Percentiles rank a stretch among this genome's conserved stretches.
Evolutionary conservation across 164 flowering plant species (phyloP).

Genomic region (Vitis labrusca): DNA sequence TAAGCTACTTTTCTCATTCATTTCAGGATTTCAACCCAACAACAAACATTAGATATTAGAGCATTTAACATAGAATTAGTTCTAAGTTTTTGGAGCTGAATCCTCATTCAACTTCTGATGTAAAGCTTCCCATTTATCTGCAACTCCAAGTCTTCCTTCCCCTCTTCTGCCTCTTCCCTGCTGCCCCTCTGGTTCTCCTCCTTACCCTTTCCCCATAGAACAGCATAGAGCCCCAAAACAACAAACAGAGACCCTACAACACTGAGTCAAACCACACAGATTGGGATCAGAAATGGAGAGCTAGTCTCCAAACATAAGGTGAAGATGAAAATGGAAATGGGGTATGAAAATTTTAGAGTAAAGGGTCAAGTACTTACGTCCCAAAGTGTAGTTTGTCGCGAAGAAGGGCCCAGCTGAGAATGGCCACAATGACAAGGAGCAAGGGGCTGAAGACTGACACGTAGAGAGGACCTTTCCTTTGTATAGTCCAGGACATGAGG

Average conservation of each 20-base stretch:
- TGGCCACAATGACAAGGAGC: slow-evolving; percentile 64
- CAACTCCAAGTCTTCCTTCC: slow-evolving; percentile 21
- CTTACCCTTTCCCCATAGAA: slow-evolving; percentile 78
- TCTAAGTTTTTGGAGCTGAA: too few species aligned
- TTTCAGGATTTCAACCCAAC: too few species aligned
- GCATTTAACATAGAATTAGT: too few species aligned
- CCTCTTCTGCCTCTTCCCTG: not conserved
- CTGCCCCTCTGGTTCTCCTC: slow-evolving; percentile 26
- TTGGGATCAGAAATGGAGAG: not conserved
- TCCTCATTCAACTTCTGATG: not conserved
- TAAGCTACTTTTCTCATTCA: too few species aligned
- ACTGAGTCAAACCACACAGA: slow-evolving; percentile 30
- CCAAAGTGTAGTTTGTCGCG: slow-evolving; percentile 62
- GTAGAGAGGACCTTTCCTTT: slow-evolving; percentile 76
- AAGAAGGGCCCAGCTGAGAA: slow-evolving; percentile 68
- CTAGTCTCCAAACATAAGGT: not conserved
- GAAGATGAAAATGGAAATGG: not conserved
- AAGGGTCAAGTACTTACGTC: slow-evolving; percentile 42
- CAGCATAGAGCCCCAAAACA: slow-evolving; percentile 74
- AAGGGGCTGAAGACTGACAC: slow-evolving; percentile 82
- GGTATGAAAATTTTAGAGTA: too few species aligned
- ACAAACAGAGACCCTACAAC: slow-evolving; percentile 62
- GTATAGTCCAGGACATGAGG: slow-evolving; percentile 66
- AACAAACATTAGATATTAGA: not conserved
- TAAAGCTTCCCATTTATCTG: slow-evolving; percentile 10